A percentile compares a stretch with the other conserved stretches of the same genome.
Conservation (phyloP, 441 rosid genomes). For the Pelargonium australe region DNA sequence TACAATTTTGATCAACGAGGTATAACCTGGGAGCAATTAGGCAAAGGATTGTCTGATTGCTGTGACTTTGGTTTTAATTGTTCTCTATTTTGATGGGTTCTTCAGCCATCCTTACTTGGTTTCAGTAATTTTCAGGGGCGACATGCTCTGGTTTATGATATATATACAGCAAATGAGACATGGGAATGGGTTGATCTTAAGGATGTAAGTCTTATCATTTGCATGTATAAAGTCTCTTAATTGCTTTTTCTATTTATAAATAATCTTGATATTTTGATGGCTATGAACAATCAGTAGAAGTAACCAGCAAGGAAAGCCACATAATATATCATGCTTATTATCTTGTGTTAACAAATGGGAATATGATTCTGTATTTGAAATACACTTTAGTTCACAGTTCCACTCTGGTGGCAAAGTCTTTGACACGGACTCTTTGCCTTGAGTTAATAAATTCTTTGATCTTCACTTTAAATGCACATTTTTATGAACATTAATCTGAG, state of each 20-base stretch:
- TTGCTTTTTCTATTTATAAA: no score
- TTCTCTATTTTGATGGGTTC: neutral
- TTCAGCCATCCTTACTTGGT: slow-evolving; percentile 2
- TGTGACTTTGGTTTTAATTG: no score
- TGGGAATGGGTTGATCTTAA: slow-evolving; percentile 99
- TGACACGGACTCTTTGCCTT: neutral
- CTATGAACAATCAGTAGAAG: no score
- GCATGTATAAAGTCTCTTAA: no score
- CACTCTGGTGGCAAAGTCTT: neutral
- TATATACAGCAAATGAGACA: slow-evolving; percentile 68
- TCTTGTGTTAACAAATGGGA: neutral
- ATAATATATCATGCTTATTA: neutral
- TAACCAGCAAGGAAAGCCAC: neutral
- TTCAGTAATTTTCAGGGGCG: slow-evolving; percentile 44
- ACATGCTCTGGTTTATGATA: slow-evolving; percentile 96
- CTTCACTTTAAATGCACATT: no score
- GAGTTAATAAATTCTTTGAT: neutral
- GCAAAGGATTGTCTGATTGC: no score
- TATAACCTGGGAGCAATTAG: no score
- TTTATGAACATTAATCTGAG: neutral
- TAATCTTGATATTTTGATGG: no score
- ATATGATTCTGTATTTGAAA: neutral
- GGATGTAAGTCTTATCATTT: slow-evolving; percentile 56
- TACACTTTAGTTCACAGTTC: neutral
- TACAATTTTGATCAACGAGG: no score